Conservation (phyloP, 768 basidiomycete species). For the Kwoniella sp. region DNA sequence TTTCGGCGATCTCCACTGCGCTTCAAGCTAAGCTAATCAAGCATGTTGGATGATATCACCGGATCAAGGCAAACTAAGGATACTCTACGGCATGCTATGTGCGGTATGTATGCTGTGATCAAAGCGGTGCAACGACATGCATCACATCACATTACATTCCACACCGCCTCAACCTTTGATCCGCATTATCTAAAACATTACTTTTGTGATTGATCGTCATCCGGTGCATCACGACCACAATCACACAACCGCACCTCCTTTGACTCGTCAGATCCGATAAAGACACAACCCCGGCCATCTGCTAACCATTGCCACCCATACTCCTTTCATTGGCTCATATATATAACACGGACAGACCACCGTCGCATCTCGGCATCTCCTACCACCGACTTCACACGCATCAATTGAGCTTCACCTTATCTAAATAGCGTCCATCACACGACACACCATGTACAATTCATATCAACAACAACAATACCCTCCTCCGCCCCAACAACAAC, state of each 20-base stretch:
- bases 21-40: too few species aligned
- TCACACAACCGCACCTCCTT: too few species aligned
- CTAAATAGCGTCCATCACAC: too few species aligned
- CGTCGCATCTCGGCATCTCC: neutral
- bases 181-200: neutral
- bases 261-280: slow-evolving; percentile 1
- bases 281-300: neutral
- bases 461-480: slow-evolving; percentile 16
- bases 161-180: neutral
- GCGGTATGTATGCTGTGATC: too few species aligned
- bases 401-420: too few species aligned
- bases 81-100: too few species aligned
- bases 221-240: slow-evolving; percentile 5
- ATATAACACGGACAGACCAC: slow-evolving; percentile 1
- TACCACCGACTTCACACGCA: too few species aligned
- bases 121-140: neutral
- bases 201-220: neutral
- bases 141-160: neutral
- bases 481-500: slow-evolving; percentile 22
- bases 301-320: neutral
- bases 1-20: too few species aligned
- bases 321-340: slow-evolving; percentile 4
- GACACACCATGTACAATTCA: slow-evolving; percentile 21
- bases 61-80: too few species aligned
- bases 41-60: too few species aligned